Evolutionary conservation across 2,329 filamentous ascomycete species (phyloP), one percentile per base, ranked within the genome.

Genomic region (Didymella segeticola): DNA sequence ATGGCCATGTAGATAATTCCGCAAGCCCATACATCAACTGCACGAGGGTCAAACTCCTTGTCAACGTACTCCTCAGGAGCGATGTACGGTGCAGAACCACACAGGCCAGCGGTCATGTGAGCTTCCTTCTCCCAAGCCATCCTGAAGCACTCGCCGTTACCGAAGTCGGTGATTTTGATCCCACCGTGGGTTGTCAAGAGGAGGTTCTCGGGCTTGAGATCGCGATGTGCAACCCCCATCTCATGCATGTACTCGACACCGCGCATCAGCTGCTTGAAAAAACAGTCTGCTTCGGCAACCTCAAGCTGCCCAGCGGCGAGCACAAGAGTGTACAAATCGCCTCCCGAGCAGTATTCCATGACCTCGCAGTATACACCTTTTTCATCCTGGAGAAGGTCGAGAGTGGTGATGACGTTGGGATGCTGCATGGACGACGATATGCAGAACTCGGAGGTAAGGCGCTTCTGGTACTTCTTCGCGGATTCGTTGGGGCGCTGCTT

Each of bases 1-100:
- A 99, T 99, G 12, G 95, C 95, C 95, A 99, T 99, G 79, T 99
- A 99, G 56, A 99, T 99, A 45, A 99, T 95, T 71, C 95, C 95
- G 56, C 92, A 96, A 20, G 95, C 95, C 95, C 95, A 99, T 12
- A 98, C 89, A 69, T 99, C 95, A 42, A 99, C 93, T n/a, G 95
- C 93, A 53, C 95, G 86, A 25, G 95, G 95, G 70, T 99, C 95
- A 63, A 99, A 99, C 73, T 99, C 95, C 73, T 89, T 92, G 71
- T 96, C 93, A 2, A 88, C 86, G 69, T 99, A 99, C 75, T 99
- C 95, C 74, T 99, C 95, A 0, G 95, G 95, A 1, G 95, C 91
- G 64, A 99, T 99, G 72, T 99, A 99, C 0, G 95, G 95, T 19
- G 93, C 95, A 12, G 93, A 97, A 33, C 95, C 95, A 75, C 95